Conservation (phyloP, 805 yeast species). For the Candida lessepsii region DNA sequence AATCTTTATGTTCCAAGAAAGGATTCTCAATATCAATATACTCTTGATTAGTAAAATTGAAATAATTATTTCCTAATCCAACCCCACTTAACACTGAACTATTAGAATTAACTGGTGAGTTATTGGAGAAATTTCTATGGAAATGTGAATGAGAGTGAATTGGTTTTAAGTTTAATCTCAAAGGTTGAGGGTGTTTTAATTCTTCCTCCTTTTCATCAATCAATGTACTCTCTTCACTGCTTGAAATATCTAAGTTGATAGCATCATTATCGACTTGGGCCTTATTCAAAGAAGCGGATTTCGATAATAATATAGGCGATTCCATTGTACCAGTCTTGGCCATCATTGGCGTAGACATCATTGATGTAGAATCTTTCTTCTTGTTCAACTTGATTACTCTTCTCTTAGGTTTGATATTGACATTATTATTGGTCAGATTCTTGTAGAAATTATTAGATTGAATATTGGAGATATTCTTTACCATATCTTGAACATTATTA, state of each 20-base stretch:
- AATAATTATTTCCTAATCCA: constrained; percentile 40
- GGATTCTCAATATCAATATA: constrained; percentile 4
- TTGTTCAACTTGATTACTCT: constrained; percentile 36
- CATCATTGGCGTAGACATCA: constrained; percentile 1
- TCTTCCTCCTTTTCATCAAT: constrained; percentile 8
- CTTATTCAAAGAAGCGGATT: constrained; percentile 5
- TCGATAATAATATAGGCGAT: constrained; percentile 8
- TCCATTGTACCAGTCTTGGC: background rate
- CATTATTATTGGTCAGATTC: constrained; percentile 22
- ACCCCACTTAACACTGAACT: constrained; percentile 25
- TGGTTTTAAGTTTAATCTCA: constrained; percentile 13
- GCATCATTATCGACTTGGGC: background rate
- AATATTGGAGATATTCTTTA: constrained; percentile 43
- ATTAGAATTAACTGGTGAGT: constrained; percentile 19
- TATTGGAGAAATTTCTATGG: constrained; percentile 15
- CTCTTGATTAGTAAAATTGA: constrained; percentile 33
- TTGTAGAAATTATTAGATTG: constrained; percentile 44
- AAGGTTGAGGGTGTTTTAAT: constrained; percentile 5
- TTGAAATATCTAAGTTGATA: constrained; percentile 3
- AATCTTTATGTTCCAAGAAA: background rate
- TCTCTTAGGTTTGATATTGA: constrained; percentile 39
- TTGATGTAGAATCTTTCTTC: constrained; percentile 11
- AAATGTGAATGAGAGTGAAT: constrained; percentile 22
- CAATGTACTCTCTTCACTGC: constrained; percentile 10
- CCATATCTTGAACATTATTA: constrained; percentile 34